Base-by-base conservation (phyloP, 805 yeast genomes). In the Pichia membranifaciens region DNA sequence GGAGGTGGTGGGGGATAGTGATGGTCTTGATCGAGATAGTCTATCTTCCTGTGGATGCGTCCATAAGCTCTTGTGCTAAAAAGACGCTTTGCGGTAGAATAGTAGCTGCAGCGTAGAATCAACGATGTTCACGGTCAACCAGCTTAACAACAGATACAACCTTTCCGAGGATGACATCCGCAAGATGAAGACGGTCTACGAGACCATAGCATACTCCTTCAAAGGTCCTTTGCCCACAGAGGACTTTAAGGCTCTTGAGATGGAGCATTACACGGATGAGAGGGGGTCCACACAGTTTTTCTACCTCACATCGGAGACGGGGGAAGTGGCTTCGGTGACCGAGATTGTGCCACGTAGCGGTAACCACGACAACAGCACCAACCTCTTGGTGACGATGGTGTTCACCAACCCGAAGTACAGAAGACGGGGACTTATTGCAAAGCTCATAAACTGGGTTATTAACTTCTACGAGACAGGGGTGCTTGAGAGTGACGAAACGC, bases 321-420 rank as follows among this genome's bases (percentile, higher is more conserved):
- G 40, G 9, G 45, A 43, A 28, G 21, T 42, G 22, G 35, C 15
- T 12, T 25, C 43, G 18, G 42, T 17, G 18, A 3, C 21, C 12
- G 39, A 38, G 29, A 22, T 34, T 17, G 38, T 39, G 1, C 25
- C 44, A 20, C 42, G 50, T 28, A 35, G 31, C 12, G 50, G 48
- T 3, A 25, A 38, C 16, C 37, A 37, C 20, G 17, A 22, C 8
- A n/a, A 38, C 4, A 13, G 29, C 5, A 15, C 43, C 2, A 43
- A 39, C 29, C 25, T 50, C 10, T 33, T 50, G 20, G 6, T 50
- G 2, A 33, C 36, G 3, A 32, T 37, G 23, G 50, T 50, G 18
- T 46, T 34, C 31, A 46, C 50, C 6, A 42, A 46, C 18, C 48
- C 44, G 16, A 21, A 40, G 4, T 50, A 50, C 22, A 46, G 52